phyloP scores from a whole-genome alignment of 1,139 yeast genomes.

The Candida glucosophila region DNA sequence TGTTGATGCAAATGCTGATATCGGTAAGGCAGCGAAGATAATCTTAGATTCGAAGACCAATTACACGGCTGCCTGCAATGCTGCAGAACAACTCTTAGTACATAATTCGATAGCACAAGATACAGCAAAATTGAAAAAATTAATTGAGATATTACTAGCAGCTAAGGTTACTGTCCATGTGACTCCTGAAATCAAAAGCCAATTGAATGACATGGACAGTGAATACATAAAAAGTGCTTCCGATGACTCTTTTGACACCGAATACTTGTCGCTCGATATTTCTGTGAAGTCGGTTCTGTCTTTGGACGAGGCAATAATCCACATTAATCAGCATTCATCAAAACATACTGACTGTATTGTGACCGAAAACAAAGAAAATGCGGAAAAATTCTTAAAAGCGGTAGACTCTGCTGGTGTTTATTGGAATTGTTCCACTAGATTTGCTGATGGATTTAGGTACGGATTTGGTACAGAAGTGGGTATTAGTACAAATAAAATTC shows the following conservation, averaged over 20 bases:
- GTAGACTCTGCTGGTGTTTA: conserved; percentile 96
- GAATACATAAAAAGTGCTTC: conserved; percentile 29
- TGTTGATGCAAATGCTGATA: conserved; percentile 67
- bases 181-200: conserved; percentile 39
- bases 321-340: conserved; percentile 85
- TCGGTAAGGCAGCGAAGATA: conserved; percentile 66
- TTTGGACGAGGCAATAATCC: conserved; percentile 64
- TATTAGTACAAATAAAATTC: conserved; percentile 91
- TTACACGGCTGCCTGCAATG: conserved; percentile 98
- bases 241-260: conserved; percentile 65
- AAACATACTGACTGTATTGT: conserved; percentile 93
- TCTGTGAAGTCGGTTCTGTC: conserved; percentile 59
- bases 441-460: conserved; percentile 97
- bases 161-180: conserved; percentile 72
- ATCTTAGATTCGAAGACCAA: conserved; percentile 85
- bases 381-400: conserved; percentile 72
- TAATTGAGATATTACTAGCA: conserved; percentile 42
- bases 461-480: conserved; percentile 99
- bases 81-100: conserved; percentile 78
- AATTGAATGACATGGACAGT: conserved; percentile 8
- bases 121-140: conserved; percentile 26
- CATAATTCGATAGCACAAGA: conserved; percentile 41
- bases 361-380: conserved; percentile 61
- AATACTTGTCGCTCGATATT: conserved; percentile 74
- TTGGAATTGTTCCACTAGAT: conserved; percentile 95